Evolutionary conservation across 805 yeast species (phyloP), one percentile per base, ranked within the genome.

Genomic region (Saccharomyces mikatae): DNA sequence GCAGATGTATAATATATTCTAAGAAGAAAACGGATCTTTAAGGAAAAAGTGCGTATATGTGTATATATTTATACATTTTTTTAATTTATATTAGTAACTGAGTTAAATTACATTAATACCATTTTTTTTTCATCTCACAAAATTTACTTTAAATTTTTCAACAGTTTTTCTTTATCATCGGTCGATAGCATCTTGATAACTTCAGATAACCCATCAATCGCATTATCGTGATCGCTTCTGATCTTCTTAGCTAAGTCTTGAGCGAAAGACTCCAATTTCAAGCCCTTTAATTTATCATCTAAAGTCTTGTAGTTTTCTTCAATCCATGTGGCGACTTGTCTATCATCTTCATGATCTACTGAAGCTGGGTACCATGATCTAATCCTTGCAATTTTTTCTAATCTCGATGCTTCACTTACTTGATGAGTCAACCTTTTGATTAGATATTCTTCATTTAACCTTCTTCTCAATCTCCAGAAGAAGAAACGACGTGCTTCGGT

Each of bases 391-490:
- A 85, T 82, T 74, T 85, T 84, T 73, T 91, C 97, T 56, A 90
- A 77, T 71, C 91, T 83, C 21, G 81, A 76, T 24, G 86, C 78
- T 53, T 74, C 71, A 51, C 82, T 76, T 54, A 87, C 71, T 56
- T 82, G 84, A 55, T 81, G 83, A 11, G 82, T 81, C 61, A 91
- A 80, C 68, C 87, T 80, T 71, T 80, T 83, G 71, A 89, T 76
- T 69, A 92, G 76, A 73, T 89, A 89, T 72, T 89, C 96, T 74
- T 94, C 99, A 69, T 87, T 85, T 72, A 94, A 77, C 72, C 97
- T 89, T 75, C 99, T 86, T 76, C 97, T 88, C 58, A 89, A 81
- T 74, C 99, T 85, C 99, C 99, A 94, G 94, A 89, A 94, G 84
- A 94, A 94, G 83, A 80, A 88, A 67, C 98, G 84, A 79, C 99